A percentile compares a stretch with the other conserved stretches of the same genome.
These are phyloP conservation scores for Russula olivacea DNA, from an alignment of 768 basidiomycete species.

Conservation along the genomic window DNA sequence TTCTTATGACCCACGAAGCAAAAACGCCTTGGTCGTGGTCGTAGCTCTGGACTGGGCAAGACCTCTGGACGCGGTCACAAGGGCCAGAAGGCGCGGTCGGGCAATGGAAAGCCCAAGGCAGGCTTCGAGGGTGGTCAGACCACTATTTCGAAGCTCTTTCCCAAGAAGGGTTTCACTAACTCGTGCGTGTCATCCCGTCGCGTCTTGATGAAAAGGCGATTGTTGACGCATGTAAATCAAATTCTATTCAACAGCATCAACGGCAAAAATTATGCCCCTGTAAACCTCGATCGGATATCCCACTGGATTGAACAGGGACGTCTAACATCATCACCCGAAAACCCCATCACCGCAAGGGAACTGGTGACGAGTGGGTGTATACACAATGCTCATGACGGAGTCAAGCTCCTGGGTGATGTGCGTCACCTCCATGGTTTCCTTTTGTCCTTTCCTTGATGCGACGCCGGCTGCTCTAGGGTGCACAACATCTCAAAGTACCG, in stretches of 20 bases:
- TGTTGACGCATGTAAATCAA: background rate
- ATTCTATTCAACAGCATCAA: conserved; percentile 50
- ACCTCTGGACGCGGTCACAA: conserved; percentile 94
- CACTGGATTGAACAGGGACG: conserved; percentile 86
- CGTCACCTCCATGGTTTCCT: conserved; percentile 27
- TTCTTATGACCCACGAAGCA: conserved; percentile 44
- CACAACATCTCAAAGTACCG: conserved; percentile 56
- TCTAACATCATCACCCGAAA: conserved; percentile 65
- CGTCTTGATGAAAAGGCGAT: background rate
- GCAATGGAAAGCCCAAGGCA: conserved; percentile 71
- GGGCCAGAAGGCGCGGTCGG: conserved; percentile 90
- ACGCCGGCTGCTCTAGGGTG: conserved; percentile 43
- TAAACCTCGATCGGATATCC: conserved; percentile 85
- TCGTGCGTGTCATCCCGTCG: conserved; percentile 48
- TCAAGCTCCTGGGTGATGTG: conserved; percentile 87
- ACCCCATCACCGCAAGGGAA: conserved; percentile 84
- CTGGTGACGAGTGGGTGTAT: conserved; percentile 82
- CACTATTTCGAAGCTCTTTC: conserved; percentile 82
- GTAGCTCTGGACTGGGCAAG: conserved; percentile 85
- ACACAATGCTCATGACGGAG: conserved; percentile 82
- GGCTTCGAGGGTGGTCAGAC: conserved; percentile 98
- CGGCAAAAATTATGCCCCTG: conserved; percentile 67
- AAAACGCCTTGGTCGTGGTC: conserved; percentile 93
- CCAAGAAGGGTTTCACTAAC: conserved; percentile 93
- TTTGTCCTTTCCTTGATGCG: conserved; percentile 1